Evolutionary conservation across 805 yeast species (phyloP).

Genomic region (Saccharomycopsis sp.): DNA sequence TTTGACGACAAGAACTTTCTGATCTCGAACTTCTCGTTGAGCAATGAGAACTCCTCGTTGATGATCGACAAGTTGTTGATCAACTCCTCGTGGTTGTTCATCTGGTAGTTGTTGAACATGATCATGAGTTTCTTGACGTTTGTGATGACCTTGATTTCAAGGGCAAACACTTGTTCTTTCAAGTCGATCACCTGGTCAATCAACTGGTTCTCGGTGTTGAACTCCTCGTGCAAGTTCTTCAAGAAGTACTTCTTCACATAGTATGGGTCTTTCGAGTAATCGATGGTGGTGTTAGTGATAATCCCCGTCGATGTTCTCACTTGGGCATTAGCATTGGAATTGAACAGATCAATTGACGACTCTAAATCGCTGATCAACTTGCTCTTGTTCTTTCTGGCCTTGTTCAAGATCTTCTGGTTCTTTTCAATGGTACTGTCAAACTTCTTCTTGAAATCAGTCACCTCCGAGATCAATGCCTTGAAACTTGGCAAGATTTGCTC

Average conservation of each 20-base stretch:
- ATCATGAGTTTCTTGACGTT: constrained; percentile 16
- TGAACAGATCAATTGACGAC: constrained; percentile 9
- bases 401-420: constrained; percentile 11
- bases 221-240: constrained; percentile 18
- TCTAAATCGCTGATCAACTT: constrained; percentile 18
- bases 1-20: constrained; percentile 15
- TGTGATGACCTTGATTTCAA: constrained; percentile 17
- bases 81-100: constrained; percentile 17
- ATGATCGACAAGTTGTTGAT: constrained; percentile 14
- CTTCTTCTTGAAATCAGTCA: constrained; percentile 8
- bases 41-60: constrained; percentile 12
- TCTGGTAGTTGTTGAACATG: constrained; percentile 19
- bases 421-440: constrained; percentile 18
- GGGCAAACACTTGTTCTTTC: constrained; percentile 19
- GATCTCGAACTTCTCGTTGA: constrained; percentile 20
- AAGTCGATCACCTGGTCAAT: constrained; percentile 14
- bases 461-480: constrained; percentile 16
- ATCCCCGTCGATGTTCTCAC: constrained; percentile 7
- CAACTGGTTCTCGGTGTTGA: constrained; percentile 11
- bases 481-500: constrained; percentile 18
- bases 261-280: constrained; percentile 20
- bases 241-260: constrained; percentile 20
- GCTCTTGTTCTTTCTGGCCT: constrained; percentile 13
- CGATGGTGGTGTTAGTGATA: not conserved
- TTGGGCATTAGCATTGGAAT: not conserved